Conservation (phyloP, 1,284 basidiomycete genomes). For the Microbotryum lychnidis-dioicae region DNA sequence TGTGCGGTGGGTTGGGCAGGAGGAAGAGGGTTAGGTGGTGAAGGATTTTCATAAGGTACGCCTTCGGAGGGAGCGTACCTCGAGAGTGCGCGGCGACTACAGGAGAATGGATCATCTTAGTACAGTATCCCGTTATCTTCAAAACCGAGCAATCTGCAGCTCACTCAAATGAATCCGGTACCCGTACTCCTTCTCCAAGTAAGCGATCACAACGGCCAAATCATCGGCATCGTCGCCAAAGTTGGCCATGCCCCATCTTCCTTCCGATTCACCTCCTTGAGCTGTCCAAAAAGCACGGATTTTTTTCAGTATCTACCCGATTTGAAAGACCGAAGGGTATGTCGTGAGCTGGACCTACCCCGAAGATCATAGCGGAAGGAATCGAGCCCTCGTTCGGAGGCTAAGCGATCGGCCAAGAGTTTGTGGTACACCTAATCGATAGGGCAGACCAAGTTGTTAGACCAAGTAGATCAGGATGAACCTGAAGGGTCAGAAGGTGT, state of each 20-base stretch:
- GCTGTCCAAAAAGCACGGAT: no score
- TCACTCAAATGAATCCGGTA: background rate
- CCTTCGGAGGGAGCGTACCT: background rate
- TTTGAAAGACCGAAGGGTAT: no score
- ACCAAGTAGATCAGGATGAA: no score
- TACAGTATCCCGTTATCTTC: no score
- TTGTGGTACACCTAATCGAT: background rate
- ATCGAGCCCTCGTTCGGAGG: background rate
- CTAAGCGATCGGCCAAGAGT: background rate
- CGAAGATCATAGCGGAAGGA: slow-evolving; percentile 7
- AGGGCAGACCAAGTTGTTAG: no score
- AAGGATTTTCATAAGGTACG: no score
- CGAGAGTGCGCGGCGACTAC: background rate
- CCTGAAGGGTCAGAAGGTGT: no score
- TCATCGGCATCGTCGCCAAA: slow-evolving; percentile 2
- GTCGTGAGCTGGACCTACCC: background rate
- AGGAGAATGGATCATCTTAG: background rate
- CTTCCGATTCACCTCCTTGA: slow-evolving; percentile 1
- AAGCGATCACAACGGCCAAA: background rate
- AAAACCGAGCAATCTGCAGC: no score
- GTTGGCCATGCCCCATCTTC: slow-evolving; percentile 3
- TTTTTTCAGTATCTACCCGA: no score
- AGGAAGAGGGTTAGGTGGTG: background rate
- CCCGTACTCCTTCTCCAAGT: background rate
- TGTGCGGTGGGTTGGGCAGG: background rate